Evolutionary conservation across 495 filamentous ascomycete genomes (phyloP).

Genomic region (Hypoxylon rickii): DNA sequence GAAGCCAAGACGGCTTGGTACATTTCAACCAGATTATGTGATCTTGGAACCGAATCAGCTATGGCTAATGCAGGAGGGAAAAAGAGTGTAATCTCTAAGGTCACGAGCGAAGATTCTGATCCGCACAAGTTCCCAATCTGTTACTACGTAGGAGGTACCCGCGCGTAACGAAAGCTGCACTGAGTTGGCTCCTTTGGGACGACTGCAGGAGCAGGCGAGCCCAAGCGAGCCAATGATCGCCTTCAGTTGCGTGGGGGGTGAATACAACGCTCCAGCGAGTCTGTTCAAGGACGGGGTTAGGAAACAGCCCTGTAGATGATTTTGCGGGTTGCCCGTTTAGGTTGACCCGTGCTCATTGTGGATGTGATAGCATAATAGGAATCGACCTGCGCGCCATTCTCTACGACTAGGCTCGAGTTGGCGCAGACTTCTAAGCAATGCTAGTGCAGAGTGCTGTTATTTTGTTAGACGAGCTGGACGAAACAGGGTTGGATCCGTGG

Average conservation of each 20-base stretch:
- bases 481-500: neutral
- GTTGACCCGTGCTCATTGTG: conserved; percentile 26
- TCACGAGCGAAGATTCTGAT: conserved; percentile 36
- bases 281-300: conserved; percentile 14
- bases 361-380: conserved; percentile 26
- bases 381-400: conserved; percentile 15
- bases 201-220: conserved; percentile 17
- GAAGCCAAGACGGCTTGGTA: conserved; percentile 31
- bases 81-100: conserved; percentile 24
- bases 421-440: conserved; percentile 4
- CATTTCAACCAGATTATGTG: conserved; percentile 32
- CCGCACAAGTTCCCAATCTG: conserved; percentile 22
- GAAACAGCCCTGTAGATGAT: conserved; percentile 26
- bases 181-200: conserved; percentile 31
- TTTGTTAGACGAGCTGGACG: neutral
- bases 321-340: conserved; percentile 29
- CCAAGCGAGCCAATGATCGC: conserved; percentile 24
- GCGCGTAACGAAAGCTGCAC: conserved; percentile 26
- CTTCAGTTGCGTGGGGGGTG: conserved; percentile 27
- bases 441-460: too few species aligned
- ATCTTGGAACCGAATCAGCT: conserved; percentile 14
- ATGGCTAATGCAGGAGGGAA: conserved; percentile 32
- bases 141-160: conserved; percentile 29
- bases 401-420: conserved; percentile 19
- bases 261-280: conserved; percentile 29